These are phyloP conservation scores for Coemansia sp. DNA, from an alignment of 371 early-diverging fungal genomes.

Conservation along the genomic window DNA sequence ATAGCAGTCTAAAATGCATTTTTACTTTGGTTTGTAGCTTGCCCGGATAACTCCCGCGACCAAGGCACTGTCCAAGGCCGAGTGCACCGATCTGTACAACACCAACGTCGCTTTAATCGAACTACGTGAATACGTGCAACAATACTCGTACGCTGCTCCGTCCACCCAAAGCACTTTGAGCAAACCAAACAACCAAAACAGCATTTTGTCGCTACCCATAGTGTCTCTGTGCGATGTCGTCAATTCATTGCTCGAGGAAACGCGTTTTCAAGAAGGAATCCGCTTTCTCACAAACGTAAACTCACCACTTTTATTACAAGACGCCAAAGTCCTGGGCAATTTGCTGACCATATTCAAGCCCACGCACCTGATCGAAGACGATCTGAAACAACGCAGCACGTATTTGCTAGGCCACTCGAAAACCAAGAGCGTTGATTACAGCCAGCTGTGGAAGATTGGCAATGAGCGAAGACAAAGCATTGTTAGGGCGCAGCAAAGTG, in stretches of 20 bases:
- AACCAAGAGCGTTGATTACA: constrained; percentile 12
- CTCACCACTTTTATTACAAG: constrained; percentile 9
- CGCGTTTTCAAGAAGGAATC: constrained; percentile 35
- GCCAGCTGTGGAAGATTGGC: constrained; percentile 35
- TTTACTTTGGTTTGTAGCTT: constrained; percentile 8
- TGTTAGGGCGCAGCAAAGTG: constrained; percentile 27
- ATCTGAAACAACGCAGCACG: constrained; percentile 31
- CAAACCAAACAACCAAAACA: neutral
- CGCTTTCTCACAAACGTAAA: constrained; percentile 28
- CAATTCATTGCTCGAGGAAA: constrained; percentile 37
- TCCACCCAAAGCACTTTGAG: neutral
- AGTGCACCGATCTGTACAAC: constrained; percentile 32
- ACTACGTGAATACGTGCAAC: constrained; percentile 34
- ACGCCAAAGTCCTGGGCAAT: constrained; percentile 13
- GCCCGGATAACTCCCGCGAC: constrained; percentile 2
- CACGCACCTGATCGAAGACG: constrained; percentile 29
- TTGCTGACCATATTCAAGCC: constrained; percentile 34
- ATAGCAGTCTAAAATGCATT: neutral
- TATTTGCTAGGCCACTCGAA: constrained; percentile 19
- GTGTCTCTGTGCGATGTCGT: constrained; percentile 30
- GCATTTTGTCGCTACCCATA: constrained; percentile 6
- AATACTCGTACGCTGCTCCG: neutral
- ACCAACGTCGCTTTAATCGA: constrained; percentile 18
- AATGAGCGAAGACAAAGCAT: constrained; percentile 25
- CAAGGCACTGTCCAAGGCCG: constrained; percentile 6